phyloP scores from a whole-genome alignment of 352 stramenopile genomes.

The Pythium dissimile region DNA sequence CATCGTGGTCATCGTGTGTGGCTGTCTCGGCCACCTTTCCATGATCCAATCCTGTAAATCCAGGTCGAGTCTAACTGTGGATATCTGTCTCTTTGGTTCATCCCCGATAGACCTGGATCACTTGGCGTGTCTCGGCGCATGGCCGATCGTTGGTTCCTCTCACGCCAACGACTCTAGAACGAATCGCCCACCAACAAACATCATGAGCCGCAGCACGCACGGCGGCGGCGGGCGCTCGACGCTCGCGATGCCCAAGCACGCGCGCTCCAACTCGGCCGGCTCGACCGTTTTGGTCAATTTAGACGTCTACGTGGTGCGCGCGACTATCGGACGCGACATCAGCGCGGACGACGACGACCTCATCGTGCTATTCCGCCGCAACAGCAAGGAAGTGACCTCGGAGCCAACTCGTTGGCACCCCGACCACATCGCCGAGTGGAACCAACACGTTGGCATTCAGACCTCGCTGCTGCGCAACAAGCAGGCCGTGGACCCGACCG shows the following conservation, averaged over 20 bases:
- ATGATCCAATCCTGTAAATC: too few relatives aligned
- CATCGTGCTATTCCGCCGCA: constrained; percentile 80
- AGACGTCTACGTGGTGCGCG: constrained; percentile 62
- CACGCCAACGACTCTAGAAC: too few relatives aligned
- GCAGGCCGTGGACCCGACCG: constrained; percentile 13
- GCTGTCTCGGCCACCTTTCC: too few relatives aligned
- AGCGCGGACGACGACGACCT: constrained; percentile 66
- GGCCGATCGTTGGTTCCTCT: not conserved
- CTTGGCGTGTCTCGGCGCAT: not conserved
- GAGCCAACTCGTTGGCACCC: constrained; percentile 59
- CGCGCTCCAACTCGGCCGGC: constrained; percentile 19
- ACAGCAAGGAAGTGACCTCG: constrained; percentile 76
- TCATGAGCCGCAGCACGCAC: constrained; percentile 15
- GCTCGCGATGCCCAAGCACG: constrained; percentile 10
- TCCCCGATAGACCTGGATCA: not conserved
- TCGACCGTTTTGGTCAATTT: constrained; percentile 71
- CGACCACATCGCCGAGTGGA: constrained; percentile 73
- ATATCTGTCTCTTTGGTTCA: too few relatives aligned
- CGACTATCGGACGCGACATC: constrained; percentile 74
- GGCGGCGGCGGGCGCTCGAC: constrained; percentile 7
- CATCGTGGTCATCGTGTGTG: too few relatives aligned
- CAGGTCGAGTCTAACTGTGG: too few relatives aligned
- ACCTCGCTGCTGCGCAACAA: constrained; percentile 68
- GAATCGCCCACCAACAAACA: too few relatives aligned
- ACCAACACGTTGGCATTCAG: constrained; percentile 75